Base-by-base conservation (phyloP, 1,139 yeast species). In the Pichia sp. region DNA sequence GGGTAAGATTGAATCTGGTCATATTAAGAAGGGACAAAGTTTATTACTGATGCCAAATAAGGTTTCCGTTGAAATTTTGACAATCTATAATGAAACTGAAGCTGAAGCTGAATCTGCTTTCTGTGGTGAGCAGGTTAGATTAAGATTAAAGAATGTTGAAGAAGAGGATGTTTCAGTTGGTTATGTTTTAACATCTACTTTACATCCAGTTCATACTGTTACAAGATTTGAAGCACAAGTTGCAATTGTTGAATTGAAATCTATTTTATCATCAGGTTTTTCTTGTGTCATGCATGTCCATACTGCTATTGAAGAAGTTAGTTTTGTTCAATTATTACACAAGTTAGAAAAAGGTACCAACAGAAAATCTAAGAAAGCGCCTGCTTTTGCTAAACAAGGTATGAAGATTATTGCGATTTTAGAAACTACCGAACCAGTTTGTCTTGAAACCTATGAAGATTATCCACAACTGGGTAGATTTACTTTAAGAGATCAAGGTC, bases 241-340 rank as follows among this genome's bases (percentile, higher is more conserved):
- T 52, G 97, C 97, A 45, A 86, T 91, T 67, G 95, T 93, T 47
- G 99, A 91, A 66, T 78, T 91, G 63, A 87, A 84, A 68, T 84
- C 95, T 16, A 89, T 91, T 60, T 73, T 91, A 61, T 86, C 98
- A 10, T 80, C 93, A 41, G 99, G 99, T 48, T 91, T 81, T 70
- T 80, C 96, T 11, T 91, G 98, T 76, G 96, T 91, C 46, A 89
- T 91, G 96, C 98, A 91, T 61, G 82, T 91, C 58, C 98, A 93
- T 70, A 87, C 98, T 38, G 97, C 98, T 42, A 87, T 91, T 58
- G 97, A 91, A 67, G 98, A 91, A 67, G 96, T 91, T 42, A 74
- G 75, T 33, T 78, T 91, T 61, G 73, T 81, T 40, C 80, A 81
- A 59, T 76, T 91, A 63, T 73, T 89, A 62, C 97, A 91, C 69